Percentiles rank a stretch among this genome's conserved stretches.
These are phyloP conservation scores for Citeromyces nyonsensis DNA, from an alignment of 805 yeast species.

Conservation along the genomic window DNA sequence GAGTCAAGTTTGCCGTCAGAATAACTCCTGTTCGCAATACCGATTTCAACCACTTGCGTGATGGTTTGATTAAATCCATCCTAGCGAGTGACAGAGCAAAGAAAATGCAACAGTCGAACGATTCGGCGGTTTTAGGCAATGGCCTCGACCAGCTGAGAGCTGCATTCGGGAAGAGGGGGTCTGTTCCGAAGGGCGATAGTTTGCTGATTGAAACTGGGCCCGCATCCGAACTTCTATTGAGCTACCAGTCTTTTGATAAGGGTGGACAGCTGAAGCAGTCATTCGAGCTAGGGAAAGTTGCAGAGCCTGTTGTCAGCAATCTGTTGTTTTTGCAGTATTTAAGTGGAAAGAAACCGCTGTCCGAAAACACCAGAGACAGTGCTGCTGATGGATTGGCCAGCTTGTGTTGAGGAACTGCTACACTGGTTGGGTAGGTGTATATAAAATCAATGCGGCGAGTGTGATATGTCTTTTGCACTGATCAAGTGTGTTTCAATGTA, in stretches of 20 bases:
- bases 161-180: conserved; percentile 42
- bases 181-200: conserved; percentile 63
- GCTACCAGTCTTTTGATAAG: conserved; percentile 23
- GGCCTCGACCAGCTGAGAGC: conserved; percentile 58
- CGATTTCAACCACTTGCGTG: conserved; percentile 78
- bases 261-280: conserved; percentile 13
- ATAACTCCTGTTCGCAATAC: conserved; percentile 84
- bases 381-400: conserved; percentile 18
- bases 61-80: conserved; percentile 75
- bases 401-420: too few relatives aligned
- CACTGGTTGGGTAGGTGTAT: too few relatives aligned
- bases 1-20: conserved; percentile 52
- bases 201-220: conserved; percentile 38
- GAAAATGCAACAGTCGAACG: conserved; percentile 19
- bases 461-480: too few relatives aligned
- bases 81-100: conserved; percentile 51
- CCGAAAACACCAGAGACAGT: conserved; percentile 32
- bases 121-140: conserved; percentile 22
- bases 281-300: conserved; percentile 37
- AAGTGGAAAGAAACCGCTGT: conserved; percentile 51
- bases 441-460: too few relatives aligned
- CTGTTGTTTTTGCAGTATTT: conserved; percentile 66
- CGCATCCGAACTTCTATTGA: conserved; percentile 28
- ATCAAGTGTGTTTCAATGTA: too few relatives aligned
- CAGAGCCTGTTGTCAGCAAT: conserved; percentile 46